Conservation (phyloP, 2,329 filamentous ascomycete species). For the Thelonectria olida region DNA sequence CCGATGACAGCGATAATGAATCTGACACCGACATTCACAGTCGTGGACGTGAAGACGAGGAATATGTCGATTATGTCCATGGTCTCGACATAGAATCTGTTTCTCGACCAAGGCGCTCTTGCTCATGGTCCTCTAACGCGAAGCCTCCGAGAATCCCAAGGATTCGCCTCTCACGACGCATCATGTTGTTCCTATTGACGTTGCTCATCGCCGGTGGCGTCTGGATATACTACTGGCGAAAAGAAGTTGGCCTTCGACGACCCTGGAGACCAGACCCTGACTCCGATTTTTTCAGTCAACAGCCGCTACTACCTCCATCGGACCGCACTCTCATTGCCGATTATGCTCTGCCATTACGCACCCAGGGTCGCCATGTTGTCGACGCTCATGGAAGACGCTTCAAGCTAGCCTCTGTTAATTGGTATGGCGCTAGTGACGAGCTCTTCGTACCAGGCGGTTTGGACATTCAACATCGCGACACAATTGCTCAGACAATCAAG, state of each 20-base stretch:
- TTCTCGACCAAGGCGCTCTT: conserved; percentile 1
- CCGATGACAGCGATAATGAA: conserved; percentile 15
- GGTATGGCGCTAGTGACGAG: conserved; percentile 76
- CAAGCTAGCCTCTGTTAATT: conserved; percentile 73
- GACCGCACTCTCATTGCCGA: conserved; percentile 53
- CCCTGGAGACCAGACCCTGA: conserved; percentile 61
- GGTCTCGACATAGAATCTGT: conserved; percentile 12
- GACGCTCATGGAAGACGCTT: conserved; percentile 65
- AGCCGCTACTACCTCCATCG: conserved; percentile 56
- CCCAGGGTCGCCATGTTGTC: conserved; percentile 68
- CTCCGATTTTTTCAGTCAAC: conserved; percentile 57
- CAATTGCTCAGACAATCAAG: conserved; percentile 68
- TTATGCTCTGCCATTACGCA: conserved; percentile 67
- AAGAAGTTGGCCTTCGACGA: conserved; percentile 53
- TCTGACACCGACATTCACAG: neutral
- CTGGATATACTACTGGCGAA: conserved; percentile 54
- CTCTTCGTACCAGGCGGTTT: conserved; percentile 71
- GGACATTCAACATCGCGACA: conserved; percentile 68
- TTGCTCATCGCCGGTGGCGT: conserved; percentile 38
- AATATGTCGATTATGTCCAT: neutral
- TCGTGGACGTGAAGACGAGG: neutral
- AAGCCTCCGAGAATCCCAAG: conserved; percentile 18
- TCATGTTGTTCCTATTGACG: conserved; percentile 50
- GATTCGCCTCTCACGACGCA: conserved; percentile 24
- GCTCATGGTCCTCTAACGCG: neutral